Conservation (phyloP, 768 basidiomycete genomes). For the Lentinula edodes region DNA sequence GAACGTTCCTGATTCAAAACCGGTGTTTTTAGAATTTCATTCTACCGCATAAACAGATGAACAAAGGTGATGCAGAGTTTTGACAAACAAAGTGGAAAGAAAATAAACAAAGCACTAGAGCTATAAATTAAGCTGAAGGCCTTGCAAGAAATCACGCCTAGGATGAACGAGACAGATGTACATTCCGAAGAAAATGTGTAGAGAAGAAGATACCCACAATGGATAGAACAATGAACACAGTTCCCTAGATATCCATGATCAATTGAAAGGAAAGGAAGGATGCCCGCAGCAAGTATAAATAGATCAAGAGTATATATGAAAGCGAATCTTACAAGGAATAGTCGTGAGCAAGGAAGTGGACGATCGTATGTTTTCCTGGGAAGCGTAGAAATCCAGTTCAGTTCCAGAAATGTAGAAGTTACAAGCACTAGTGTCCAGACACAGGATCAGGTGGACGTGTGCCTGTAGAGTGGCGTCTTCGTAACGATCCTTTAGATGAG, state of each 20-base stretch:
- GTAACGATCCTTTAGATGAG: slow-evolving; percentile 31
- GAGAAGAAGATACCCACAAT: not conserved
- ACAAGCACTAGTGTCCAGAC: slow-evolving; percentile 1
- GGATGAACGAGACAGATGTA: not conserved
- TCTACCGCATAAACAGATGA: not conserved
- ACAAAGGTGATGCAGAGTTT: not conserved
- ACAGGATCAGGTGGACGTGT: slow-evolving; percentile 9
- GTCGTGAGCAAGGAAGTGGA: not conserved
- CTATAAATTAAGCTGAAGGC: not conserved
- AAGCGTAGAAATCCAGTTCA: not conserved
- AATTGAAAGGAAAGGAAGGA: not conserved
- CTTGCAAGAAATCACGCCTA: not conserved
- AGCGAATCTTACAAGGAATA: not conserved
- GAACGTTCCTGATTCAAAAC: too few species aligned
- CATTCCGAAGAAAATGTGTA: not conserved
- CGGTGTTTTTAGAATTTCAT: not conserved
- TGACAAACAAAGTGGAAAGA: not conserved
- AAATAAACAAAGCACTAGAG: not conserved
- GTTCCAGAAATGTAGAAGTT: not conserved
- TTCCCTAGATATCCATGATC: not conserved
- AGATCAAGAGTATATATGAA: not conserved
- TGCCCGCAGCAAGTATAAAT: not conserved
- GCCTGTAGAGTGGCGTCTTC: slow-evolving; percentile 44
- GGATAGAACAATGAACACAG: not conserved
- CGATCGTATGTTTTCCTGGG: not conserved